Evolutionary conservation across 2,329 filamentous ascomycete species (phyloP).

Genomic region (Sarocladiaceae sp.): DNA sequence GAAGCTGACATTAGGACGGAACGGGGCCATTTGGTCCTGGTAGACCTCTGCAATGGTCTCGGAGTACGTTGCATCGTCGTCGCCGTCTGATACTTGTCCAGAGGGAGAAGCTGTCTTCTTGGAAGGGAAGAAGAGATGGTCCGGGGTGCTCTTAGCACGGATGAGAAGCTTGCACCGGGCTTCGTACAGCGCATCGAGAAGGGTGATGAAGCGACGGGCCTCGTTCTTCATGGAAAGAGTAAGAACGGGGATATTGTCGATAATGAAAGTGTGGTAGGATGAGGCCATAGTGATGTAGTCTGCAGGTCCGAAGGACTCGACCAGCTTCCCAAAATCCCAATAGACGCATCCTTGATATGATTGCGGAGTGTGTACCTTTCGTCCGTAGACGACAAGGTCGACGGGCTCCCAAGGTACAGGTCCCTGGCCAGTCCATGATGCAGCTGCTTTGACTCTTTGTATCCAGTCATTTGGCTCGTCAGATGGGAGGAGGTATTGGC

Average conservation of each 20-base stretch:
- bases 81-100: slow-evolving; percentile 10
- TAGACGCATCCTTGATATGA: slow-evolving; percentile 51
- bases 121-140: slow-evolving; percentile 66
- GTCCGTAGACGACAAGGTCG: slow-evolving; percentile 53
- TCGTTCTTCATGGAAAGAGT: slow-evolving; percentile 69
- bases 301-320: slow-evolving; percentile 64
- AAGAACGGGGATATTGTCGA: slow-evolving; percentile 63
- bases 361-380: slow-evolving; percentile 52
- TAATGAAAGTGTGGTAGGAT: slow-evolving; percentile 70
- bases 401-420: slow-evolving; percentile 35
- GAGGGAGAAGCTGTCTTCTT: not conserved
- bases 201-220: slow-evolving; percentile 71
- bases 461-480: slow-evolving; percentile 24
- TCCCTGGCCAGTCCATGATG: slow-evolving; percentile 17
- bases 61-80: slow-evolving; percentile 34
- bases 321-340: slow-evolving; percentile 65
- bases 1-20: slow-evolving; percentile 69
- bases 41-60: slow-evolving; percentile 59
- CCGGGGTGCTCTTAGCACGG: slow-evolving; percentile 59
- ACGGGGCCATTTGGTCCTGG: slow-evolving; percentile 69
- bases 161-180: slow-evolving; percentile 71
- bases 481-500: slow-evolving; percentile 22
- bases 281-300: slow-evolving; percentile 80
- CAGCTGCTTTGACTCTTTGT: slow-evolving; percentile 15
- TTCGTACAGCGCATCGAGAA: slow-evolving; percentile 76